Evolutionary conservation across 768 basidiomycete species (phyloP).

Genomic region (Megacollybia marginata): DNA sequence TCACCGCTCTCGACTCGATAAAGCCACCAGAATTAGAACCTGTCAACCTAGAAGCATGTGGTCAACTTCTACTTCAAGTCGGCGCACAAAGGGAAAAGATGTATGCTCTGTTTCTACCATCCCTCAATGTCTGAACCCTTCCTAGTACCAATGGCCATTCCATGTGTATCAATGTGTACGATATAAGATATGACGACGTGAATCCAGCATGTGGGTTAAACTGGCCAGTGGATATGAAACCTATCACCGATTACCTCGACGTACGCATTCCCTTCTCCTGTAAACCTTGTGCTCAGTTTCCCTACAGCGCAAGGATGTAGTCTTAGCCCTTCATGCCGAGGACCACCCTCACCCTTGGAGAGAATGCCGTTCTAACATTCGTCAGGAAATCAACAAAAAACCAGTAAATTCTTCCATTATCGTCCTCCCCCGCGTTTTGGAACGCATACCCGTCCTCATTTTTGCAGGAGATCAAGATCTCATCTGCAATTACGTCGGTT

Average conservation of each 20-base stretch:
- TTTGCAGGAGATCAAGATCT: constrained; percentile 95
- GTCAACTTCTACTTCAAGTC: constrained; percentile 42
- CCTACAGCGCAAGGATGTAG: constrained; percentile 70
- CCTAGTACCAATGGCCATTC: constrained; percentile 56
- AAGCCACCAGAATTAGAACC: constrained; percentile 42
- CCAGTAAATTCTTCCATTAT: constrained; percentile 63
- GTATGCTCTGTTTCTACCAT: constrained; percentile 7
- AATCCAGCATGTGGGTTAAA: constrained; percentile 93
- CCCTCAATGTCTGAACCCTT: background rate
- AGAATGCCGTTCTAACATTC: constrained; percentile 74
- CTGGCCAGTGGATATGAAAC: constrained; percentile 85
- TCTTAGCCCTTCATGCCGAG: constrained; percentile 74
- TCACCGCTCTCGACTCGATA: constrained; percentile 32
- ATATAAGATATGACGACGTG: constrained; percentile 83
- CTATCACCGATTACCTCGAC: constrained; percentile 70
- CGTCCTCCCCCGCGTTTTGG: constrained; percentile 71
- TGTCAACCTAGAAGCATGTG: constrained; percentile 51
- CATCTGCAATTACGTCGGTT: constrained; percentile 93
- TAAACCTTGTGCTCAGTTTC: constrained; percentile 2
- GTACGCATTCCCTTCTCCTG: constrained; percentile 36
- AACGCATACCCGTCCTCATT: constrained; percentile 76
- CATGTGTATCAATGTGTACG: constrained; percentile 92
- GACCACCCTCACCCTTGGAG: constrained; percentile 76
- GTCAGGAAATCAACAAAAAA: constrained; percentile 47
- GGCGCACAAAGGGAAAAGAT: constrained; percentile 34